These are phyloP conservation scores for Glomus cerebriforme DNA, from an alignment of 192 early-diverging fungal species.

Conservation along the genomic window DNA sequence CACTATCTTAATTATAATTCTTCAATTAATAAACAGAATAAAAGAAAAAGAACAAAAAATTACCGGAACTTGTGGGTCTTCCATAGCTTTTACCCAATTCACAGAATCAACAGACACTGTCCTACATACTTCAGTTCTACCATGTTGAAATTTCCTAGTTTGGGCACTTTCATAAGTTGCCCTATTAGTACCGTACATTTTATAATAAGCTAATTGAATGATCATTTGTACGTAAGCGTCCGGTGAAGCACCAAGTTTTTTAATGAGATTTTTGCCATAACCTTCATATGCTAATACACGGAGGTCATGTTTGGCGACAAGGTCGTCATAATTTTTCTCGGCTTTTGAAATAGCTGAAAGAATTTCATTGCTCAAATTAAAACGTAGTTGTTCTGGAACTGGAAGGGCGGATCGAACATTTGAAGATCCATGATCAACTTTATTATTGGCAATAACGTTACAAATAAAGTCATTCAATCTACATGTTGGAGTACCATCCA, in stretches of 20 bases:
- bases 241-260: conserved; percentile 76
- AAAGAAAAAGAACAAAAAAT: neutral
- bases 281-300: conserved; percentile 79
- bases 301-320: conserved; percentile 81
- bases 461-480: conserved; percentile 86
- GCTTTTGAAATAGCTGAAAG: conserved; percentile 66
- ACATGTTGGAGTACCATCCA: conserved; percentile 94
- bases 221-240: conserved; percentile 89
- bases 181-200: conserved; percentile 73
- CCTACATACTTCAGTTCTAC: conserved; percentile 94
- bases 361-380: conserved; percentile 67
- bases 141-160: conserved; percentile 89
- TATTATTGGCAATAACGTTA: conserved; percentile 59
- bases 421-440: conserved; percentile 72
- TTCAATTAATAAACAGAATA: neutral
- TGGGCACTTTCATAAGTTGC: conserved; percentile 95
- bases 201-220: conserved; percentile 95
- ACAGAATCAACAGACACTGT: conserved; percentile 75
- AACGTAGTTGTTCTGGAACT: conserved; percentile 68
- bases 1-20: neutral
- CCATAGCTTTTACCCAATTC: conserved; percentile 88
- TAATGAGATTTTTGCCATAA: conserved; percentile 95
- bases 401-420: conserved; percentile 60
- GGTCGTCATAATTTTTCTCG: conserved; percentile 74
- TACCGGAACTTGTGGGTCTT: conserved; percentile 50